Conservation (phyloP, 2,329 filamentous ascomycete species). For the Fusarium mangiferae region DNA sequence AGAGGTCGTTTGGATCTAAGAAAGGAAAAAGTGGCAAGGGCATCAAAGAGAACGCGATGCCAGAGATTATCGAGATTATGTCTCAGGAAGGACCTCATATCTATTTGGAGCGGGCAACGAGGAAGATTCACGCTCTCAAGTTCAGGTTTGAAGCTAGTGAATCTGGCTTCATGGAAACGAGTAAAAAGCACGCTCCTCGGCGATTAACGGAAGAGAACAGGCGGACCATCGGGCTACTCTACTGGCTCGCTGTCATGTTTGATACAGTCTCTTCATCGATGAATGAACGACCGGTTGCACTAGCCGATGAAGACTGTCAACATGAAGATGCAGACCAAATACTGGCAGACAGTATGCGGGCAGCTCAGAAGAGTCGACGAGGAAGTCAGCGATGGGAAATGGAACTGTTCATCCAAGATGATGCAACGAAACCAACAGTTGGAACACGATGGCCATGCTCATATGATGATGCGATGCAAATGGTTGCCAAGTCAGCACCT, state of each 20-base stretch:
- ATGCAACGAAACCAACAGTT: not conserved
- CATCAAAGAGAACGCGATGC: not conserved
- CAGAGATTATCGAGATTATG: not conserved
- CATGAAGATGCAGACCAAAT: not conserved
- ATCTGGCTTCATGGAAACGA: not conserved
- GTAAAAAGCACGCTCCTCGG: not conserved
- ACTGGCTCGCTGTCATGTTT: not conserved
- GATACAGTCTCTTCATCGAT: not conserved
- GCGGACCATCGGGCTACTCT: rapidly evolving
- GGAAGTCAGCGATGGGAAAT: not conserved
- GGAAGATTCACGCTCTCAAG: not conserved
- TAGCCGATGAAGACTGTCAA: not conserved
- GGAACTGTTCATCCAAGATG: not conserved
- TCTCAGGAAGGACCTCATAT: not conserved
- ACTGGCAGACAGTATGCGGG: not conserved
- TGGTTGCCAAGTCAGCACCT: not conserved
- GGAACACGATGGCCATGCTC: not conserved
- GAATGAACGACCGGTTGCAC: not conserved
- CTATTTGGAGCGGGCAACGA: not conserved
- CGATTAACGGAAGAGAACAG: not conserved
- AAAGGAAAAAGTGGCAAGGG: not conserved
- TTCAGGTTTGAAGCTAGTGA: not conserved
- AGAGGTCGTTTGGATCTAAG: not conserved
- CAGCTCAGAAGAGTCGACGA: not conserved
- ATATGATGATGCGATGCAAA: not conserved